Percentiles rank a stretch among this genome's conserved stretches.
phyloP scores from a whole-genome alignment of 1,139 yeast genomes.

The Hyphopichia khmerensis region DNA sequence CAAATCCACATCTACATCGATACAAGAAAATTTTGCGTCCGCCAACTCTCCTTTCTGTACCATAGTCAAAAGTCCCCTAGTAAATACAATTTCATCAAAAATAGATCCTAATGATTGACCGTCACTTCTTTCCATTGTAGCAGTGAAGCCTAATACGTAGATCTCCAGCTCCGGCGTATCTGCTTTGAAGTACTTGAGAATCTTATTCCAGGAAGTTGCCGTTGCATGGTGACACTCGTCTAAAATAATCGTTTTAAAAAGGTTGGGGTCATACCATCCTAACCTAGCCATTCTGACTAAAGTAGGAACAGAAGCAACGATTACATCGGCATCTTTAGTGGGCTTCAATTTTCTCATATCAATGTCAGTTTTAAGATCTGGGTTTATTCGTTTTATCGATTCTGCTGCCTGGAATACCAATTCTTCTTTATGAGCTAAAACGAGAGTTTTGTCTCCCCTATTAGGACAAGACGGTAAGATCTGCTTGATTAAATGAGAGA shows the following conservation, averaged over 20 bases:
- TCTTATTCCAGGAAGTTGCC: slow-evolving; percentile 61
- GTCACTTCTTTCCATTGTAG: slow-evolving; percentile 73
- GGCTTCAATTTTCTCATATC: slow-evolving; percentile 65
- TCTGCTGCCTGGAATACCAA: slow-evolving; percentile 67
- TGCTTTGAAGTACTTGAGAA: slow-evolving; percentile 62
- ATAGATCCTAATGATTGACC: slow-evolving; percentile 55
- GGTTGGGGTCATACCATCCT: slow-evolving; percentile 50
- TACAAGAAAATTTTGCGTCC: slow-evolving; percentile 65
- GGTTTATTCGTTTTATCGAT: slow-evolving; percentile 49
- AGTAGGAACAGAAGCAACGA: slow-evolving; percentile 79
- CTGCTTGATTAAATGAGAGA: slow-evolving; percentile 60
- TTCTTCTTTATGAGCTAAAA: slow-evolving; percentile 82
- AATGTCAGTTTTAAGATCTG: slow-evolving; percentile 55
- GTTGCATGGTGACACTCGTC: slow-evolving; percentile 97
- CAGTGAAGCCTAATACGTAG: slow-evolving; percentile 81
- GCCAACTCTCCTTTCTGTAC: slow-evolving; percentile 67
- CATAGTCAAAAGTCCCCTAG: slow-evolving; percentile 66
- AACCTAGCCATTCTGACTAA: slow-evolving; percentile 51
- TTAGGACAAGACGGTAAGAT: slow-evolving; percentile 32
- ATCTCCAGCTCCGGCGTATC: slow-evolving; percentile 37
- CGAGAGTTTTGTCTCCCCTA: slow-evolving; percentile 52
- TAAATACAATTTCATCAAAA: slow-evolving; percentile 76
- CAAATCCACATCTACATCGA: slow-evolving; percentile 44
- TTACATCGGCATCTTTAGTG: slow-evolving; percentile 52
- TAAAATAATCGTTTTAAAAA: slow-evolving; percentile 70